Conservation (phyloP, 2,329 filamentous ascomycete species). For the Colletotrichum agaves region DNA sequence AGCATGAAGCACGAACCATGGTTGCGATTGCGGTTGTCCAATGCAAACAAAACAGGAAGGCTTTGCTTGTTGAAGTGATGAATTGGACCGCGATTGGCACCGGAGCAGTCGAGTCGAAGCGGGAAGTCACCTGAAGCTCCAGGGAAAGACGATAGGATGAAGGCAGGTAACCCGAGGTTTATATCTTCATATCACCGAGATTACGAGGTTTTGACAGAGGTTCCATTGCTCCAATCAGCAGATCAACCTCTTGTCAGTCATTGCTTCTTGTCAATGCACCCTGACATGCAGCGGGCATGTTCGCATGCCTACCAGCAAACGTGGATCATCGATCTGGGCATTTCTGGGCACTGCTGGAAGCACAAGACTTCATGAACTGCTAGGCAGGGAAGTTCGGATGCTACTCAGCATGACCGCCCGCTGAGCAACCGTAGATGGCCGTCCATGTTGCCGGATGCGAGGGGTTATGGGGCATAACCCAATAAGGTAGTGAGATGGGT, state of each 20-base stretch:
- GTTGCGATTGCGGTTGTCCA: constrained; percentile 10
- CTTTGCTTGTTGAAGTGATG: not conserved
- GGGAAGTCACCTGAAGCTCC: constrained; percentile 9
- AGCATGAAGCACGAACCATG: constrained; percentile 36
- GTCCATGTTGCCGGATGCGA: constrained; percentile 7
- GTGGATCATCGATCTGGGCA: constrained; percentile 22
- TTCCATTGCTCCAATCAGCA: not conserved
- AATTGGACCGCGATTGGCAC: constrained; percentile 10
- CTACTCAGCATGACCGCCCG: constrained; percentile 2
- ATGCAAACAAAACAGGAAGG: not conserved
- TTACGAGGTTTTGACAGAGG: not conserved
- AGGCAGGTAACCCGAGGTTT: not conserved
- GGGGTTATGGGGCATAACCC: not conserved
- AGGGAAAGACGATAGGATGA: not conserved
- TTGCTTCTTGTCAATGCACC: constrained; percentile 16
- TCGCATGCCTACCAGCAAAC: constrained; percentile 7
- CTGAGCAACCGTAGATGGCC: not conserved
- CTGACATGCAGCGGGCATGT: constrained; percentile 6
- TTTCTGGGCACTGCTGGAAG: constrained; percentile 13
- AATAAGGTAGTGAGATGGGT: too few relatives aligned
- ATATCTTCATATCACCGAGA: not conserved
- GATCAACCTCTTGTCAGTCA: constrained; percentile 2
- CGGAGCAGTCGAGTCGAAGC: constrained; percentile 1
- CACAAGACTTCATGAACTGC: not conserved
- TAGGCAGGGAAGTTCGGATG: constrained; percentile 13